Evolutionary conservation across 371 early-diverging fungal species (phyloP), one percentile per base, ranked within the genome.

Genomic region (Mortierella sp.): DNA sequence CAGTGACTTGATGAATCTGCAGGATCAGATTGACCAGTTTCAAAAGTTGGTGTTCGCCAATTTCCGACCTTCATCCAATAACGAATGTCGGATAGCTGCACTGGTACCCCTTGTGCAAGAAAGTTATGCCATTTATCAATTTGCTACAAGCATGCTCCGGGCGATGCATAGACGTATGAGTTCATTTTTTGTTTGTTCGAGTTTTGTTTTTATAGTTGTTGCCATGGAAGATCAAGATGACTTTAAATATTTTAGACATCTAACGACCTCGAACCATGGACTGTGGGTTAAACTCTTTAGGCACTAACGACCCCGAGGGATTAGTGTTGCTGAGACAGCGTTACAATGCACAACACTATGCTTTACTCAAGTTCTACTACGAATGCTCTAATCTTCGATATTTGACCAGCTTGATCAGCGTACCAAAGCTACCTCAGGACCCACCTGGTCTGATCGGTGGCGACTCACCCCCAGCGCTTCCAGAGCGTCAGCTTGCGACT

Each of bases 91-190:
- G 37, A 97, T 98, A 70, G 91, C 97, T n/a, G 92, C 97, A n/a
- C 88, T 99, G 51, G 97, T 99, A 18, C 99, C 99, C 19, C 86
- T 99, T 58, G 96, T 99, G 6, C 98, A 99, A 77, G 99, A 99
- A 74, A 92, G 91, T 68, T 92, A 95, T 73, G 97, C 94, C 45
- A 97, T 99, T 62, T 99, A 99, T 84, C 93, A 93, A 77, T 98
- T 98, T 82, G 87, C 95, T 45, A 94, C 94, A 26, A 92, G 90
- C 77, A 98, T 99, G 98, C 82, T 99, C 68, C 91, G 91, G 15
- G 97, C 99, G 48, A 97, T 99, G 97, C 95, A 98, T 81, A 89
- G 91, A 79, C 89, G 97, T 94, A 89, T 81, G 92, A 77, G 5
- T 37, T 37, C 9, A 37, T 37, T 37, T 37, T 37, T 37, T 57